Base-by-base conservation (phyloP, 257 asterid species). In the Solanum clarkiae region DNA sequence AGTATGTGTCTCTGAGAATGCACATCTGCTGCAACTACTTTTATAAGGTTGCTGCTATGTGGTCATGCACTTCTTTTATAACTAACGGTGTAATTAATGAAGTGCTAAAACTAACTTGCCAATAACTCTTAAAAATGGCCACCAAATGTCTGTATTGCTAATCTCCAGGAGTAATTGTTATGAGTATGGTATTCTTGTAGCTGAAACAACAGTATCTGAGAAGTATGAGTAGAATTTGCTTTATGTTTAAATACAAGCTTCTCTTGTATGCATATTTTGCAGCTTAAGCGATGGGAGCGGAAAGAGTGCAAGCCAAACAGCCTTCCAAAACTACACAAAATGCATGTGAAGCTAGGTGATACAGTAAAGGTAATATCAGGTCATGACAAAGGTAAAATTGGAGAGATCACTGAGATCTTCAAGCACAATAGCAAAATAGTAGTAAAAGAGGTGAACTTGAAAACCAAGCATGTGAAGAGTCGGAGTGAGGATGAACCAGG, bases 281-380 rank as follows among this genome's bases (percentile, higher is more conserved):
- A 97, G 99, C 88, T 95, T 81, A 97, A 95, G 88, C 89, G 90
- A 86, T 97, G 98, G 98, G 99, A 97, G 86, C 85, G 98, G 89
- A 97, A 95, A 88, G 93, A 97, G 65, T 95, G 99, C 94, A 97
- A 93, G 88, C 95, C 98, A 75, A 97, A 97, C 97, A 94, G 99
- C 86, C 92, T 97, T 56, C 99, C 99, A 0, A 92, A 90, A 84
- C 91, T 95, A 47, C 98, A 93, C 68, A 95, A 97, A 86, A 92
- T 97, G 95, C 99, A 97, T 75, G 99, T 95, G 26, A 95, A 92
- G 86, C 87, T 95, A 40, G 99, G 99, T 22, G 99, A 97, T 81
- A 94, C 98, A 4, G 92, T 95, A 40, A 97, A 97, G 92, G 94
- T 97, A 87, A 94, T 97, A 82, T 85, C 99, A 47, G 99, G 99